phyloP scores from a whole-genome alignment of 768 basidiomycete species.

The Lentinula detonsa region DNA sequence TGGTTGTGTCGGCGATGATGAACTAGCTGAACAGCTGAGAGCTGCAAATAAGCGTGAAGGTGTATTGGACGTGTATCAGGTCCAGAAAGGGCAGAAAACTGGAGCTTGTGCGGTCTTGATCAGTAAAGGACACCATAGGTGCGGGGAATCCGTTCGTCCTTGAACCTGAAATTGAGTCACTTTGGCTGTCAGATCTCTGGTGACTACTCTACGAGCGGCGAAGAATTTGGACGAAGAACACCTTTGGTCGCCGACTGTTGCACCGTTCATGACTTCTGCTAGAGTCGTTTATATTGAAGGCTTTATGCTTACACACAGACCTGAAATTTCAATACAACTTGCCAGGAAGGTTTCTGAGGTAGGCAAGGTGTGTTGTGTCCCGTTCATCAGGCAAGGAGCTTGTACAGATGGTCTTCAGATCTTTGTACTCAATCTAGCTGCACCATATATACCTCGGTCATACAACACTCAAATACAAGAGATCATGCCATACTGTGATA shows the following conservation, averaged over 20 bases:
- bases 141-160: constrained; percentile 7
- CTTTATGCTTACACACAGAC: constrained; percentile 74
- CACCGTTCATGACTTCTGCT: constrained; percentile 49
- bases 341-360: constrained; percentile 51
- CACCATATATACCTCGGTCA: constrained; percentile 74
- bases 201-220: constrained; percentile 64
- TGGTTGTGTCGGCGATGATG: constrained; percentile 68
- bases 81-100: constrained; percentile 56
- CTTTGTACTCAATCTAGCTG: constrained; percentile 68
- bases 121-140: constrained; percentile 61
- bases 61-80: constrained; percentile 60
- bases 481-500: constrained; percentile 59
- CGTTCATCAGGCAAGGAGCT: neutral
- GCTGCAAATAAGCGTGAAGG: constrained; percentile 67
- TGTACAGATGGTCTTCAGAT: constrained; percentile 29
- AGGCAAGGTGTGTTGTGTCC: constrained; percentile 40
- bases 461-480: constrained; percentile 63
- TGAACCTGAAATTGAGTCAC: neutral
- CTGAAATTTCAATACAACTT: constrained; percentile 47
- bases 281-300: constrained; percentile 70
- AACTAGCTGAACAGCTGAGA: constrained; percentile 57
- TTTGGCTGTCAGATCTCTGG: constrained; percentile 45
- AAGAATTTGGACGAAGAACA: constrained; percentile 61
- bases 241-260: constrained; percentile 48
- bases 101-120: constrained; percentile 76